Evolutionary conservation across 305 asterid genomes (phyloP), one percentile per base, ranked within the genome.

Genomic region (Fraxinus angustifolia): DNA sequence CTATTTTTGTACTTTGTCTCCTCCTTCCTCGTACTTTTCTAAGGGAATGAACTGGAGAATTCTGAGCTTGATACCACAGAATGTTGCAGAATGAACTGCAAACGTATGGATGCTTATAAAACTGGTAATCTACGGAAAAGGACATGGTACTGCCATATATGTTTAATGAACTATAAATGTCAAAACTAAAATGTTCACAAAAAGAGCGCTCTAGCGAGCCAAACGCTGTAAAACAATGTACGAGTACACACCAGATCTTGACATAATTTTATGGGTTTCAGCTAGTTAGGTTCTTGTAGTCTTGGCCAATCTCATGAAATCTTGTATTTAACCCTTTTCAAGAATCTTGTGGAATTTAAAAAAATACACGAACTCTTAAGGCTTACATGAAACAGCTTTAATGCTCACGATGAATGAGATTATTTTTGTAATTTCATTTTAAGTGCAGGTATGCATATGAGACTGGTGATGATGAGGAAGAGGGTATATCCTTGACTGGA

Each of bases 391-490:
- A 58, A 45, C 8, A 40, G 58, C 42, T 11, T 8, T 5, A 45
- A n/a, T 75, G 50, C 19, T 75, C 50, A 12, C 12, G 28, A 73
- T 38, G 60, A 19, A 38, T 72, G 42, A 36, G 42, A 36, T 36
- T 36, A 14, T 14, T 38, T 58, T 0, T 6, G 28, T 70, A 34
- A 30, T 42, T 38, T 75, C 58, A 12, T 58, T 16, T 78, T 48
- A 79, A 40, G 10, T 83, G 89, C 85, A 94, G 98, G 89, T 92
- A 91, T 2, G 92, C 97, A 8, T 92, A 92, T 12, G 98, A 94
- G 89, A 89, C 91, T 5, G 97, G 91, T 62, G 95, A 91, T 34
- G 97, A 94, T 16, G 98, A 92, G 0, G 98, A 94, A 78, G 97
- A 92, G 83, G 95, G 93, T 58, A 83, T 94, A 77, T 79, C 94